Conservation (phyloP, 2,329 filamentous ascomycete genomes). For the Whalleya microplaca region DNA sequence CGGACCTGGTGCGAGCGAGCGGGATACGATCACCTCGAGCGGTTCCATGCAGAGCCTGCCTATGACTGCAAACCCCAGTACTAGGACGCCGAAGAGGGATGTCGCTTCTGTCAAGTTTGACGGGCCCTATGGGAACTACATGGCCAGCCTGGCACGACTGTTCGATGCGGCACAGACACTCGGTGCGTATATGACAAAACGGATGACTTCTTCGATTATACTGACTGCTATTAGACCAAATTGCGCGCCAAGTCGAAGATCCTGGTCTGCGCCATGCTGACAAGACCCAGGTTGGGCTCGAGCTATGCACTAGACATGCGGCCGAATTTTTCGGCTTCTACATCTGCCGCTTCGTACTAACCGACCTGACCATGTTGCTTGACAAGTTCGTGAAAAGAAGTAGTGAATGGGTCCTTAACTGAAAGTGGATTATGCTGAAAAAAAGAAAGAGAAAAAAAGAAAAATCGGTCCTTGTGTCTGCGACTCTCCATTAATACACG, state of each 20-base stretch:
- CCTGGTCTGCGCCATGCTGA: conserved; percentile 89
- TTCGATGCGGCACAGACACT: conserved; percentile 93
- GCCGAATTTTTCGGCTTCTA: conserved; percentile 98
- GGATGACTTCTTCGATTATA: background rate
- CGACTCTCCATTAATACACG: too few species aligned
- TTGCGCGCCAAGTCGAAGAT: conserved; percentile 94
- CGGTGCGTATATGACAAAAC: conserved; percentile 62
- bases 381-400: conserved; percentile 98
- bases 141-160: conserved; percentile 84
- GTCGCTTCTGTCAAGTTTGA: conserved; percentile 70
- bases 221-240: conserved; percentile 70
- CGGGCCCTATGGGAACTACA: conserved; percentile 88
- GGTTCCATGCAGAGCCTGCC: conserved; percentile 74
- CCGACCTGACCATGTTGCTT: conserved; percentile 80
- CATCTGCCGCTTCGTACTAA: conserved; percentile 90
- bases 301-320: conserved; percentile 89
- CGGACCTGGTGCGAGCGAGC: conserved; percentile 40
- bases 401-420: conserved; percentile 79
- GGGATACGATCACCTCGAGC: conserved; percentile 59
- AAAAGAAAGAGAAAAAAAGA: too few species aligned
- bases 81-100: conserved; percentile 73
- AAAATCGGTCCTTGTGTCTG: too few species aligned
- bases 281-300: conserved; percentile 92
- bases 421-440: background rate
- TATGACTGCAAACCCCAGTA: conserved; percentile 70